Conservation (phyloP, 345 rosid genomes). For the Eutrema japonicum region DNA sequence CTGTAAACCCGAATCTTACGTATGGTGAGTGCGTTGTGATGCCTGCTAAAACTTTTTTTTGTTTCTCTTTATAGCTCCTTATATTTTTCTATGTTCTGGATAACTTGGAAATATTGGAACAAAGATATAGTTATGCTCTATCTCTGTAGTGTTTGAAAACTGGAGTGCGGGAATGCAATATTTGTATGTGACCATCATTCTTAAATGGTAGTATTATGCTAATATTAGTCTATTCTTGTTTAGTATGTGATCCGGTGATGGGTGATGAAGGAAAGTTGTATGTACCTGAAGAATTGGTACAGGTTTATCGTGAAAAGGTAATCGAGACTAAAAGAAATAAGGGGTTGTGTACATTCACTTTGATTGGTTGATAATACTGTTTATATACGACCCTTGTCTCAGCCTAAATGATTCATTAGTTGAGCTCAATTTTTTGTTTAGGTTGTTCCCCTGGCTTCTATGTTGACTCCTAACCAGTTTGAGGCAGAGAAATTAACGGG, state of each 20-base stretch:
- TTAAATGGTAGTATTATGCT: neutral
- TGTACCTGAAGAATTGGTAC: conserved; percentile 81
- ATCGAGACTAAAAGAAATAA: neutral
- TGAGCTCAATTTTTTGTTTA: conserved; percentile 35
- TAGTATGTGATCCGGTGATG: conserved; percentile 99
- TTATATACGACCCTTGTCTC: neutral
- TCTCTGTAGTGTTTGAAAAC: neutral
- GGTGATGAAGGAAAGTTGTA: conserved; percentile 99
- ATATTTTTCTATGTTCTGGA: neutral
- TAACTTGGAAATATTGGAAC: conserved; percentile 14
- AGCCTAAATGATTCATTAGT: neutral
- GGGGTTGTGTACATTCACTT: neutral
- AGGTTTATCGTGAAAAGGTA: conserved; percentile 92
- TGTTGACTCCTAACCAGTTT: conserved; percentile 99
- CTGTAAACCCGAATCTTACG: conserved; percentile 77
- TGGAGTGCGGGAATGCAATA: neutral
- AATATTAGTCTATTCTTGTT: conserved; percentile 32
- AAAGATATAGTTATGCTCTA: neutral
- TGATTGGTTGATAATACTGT: neutral
- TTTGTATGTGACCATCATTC: neutral
- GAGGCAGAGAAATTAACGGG: conserved; percentile 96
- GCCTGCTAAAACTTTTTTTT: neutral
- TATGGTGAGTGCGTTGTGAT: conserved; percentile 62
- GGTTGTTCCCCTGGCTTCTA: conserved; percentile 99
- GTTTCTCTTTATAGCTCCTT: neutral